These are phyloP conservation scores for Sindora glabra DNA, from an alignment of 306 rosid genomes.

Conservation along the genomic window DNA sequence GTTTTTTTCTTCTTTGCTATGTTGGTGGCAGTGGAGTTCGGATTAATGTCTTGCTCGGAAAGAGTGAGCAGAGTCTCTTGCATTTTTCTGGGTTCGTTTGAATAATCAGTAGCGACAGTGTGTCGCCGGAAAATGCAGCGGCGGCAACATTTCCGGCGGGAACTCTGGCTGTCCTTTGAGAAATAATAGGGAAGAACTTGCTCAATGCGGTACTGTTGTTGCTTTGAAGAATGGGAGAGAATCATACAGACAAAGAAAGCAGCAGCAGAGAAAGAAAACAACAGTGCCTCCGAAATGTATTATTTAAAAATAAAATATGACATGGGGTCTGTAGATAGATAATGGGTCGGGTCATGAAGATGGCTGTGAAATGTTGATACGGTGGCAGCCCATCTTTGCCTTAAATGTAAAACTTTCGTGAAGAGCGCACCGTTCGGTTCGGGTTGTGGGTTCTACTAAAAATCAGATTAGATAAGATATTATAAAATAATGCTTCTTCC, in stretches of 20 bases:
- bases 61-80: conserved; percentile 35
- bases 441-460: too few relatives aligned
- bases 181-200: too few relatives aligned
- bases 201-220: too few relatives aligned
- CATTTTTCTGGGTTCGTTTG: not conserved
- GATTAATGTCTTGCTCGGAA: conserved; percentile 16
- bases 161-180: not conserved
- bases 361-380: too few relatives aligned
- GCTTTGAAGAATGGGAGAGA: conserved; percentile 6
- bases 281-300: not conserved
- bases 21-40: not conserved
- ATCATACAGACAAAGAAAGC: not conserved
- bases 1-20: conserved; percentile 24
- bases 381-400: too few relatives aligned
- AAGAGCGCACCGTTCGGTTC: too few relatives aligned
- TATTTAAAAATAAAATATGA: not conserved
- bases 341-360: too few relatives aligned
- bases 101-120: not conserved
- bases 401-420: too few relatives aligned
- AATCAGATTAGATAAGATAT: too few relatives aligned
- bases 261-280: not conserved
- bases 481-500: too few relatives aligned
- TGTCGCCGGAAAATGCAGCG: conserved; percentile 13
- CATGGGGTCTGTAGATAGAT: too few relatives aligned
- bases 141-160: conserved; percentile 7